Percentiles rank a stretch among this genome's conserved stretches.
phyloP scores from a whole-genome alignment of 2,329 filamentous ascomycete genomes.

The Ophiostoma montium region DNA sequence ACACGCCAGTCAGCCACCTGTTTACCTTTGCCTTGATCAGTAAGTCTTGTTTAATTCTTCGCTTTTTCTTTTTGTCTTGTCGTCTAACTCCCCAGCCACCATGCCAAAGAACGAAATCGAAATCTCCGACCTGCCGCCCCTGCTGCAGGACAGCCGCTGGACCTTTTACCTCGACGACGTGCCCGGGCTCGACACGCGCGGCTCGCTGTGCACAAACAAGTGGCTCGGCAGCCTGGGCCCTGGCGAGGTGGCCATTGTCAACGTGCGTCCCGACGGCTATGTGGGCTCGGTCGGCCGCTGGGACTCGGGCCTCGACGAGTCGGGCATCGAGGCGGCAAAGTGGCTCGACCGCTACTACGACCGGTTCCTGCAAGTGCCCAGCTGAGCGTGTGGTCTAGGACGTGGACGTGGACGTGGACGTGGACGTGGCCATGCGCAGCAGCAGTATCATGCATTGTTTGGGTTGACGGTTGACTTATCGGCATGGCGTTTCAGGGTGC shows the following conservation, averaged over 20 bases:
- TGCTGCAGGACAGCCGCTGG: constrained; percentile 53
- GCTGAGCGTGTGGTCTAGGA: neutral
- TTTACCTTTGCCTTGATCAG: constrained; percentile 59
- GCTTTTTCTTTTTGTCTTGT: neutral
- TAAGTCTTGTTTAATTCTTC: constrained; percentile 22
- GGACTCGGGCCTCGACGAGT: constrained; percentile 35
- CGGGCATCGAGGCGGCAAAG: constrained; percentile 35
- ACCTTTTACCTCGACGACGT: constrained; percentile 59
- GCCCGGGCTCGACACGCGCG: constrained; percentile 38
- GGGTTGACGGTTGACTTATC: too few species aligned
- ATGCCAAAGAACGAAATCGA: constrained; percentile 51
- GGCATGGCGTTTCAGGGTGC: too few species aligned
- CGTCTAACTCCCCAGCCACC: constrained; percentile 28
- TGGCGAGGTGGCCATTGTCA: constrained; percentile 47
- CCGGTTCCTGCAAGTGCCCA: constrained; percentile 38
- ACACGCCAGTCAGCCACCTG: constrained; percentile 51
- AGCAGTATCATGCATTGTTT: too few species aligned
- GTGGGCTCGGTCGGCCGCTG: constrained; percentile 48
- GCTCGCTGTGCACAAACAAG: constrained; percentile 46
- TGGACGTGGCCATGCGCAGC: too few species aligned
- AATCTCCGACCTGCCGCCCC: constrained; percentile 46
- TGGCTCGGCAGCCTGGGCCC: constrained; percentile 48
- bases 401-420: neutral
- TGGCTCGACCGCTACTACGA: constrained; percentile 43
- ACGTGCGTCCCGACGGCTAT: constrained; percentile 61